A percentile compares a stretch with the other conserved stretches of the same genome.
These are phyloP conservation scores for Agrocybe praecox DNA, from an alignment of 768 basidiomycete genomes.

Conservation along the genomic window DNA sequence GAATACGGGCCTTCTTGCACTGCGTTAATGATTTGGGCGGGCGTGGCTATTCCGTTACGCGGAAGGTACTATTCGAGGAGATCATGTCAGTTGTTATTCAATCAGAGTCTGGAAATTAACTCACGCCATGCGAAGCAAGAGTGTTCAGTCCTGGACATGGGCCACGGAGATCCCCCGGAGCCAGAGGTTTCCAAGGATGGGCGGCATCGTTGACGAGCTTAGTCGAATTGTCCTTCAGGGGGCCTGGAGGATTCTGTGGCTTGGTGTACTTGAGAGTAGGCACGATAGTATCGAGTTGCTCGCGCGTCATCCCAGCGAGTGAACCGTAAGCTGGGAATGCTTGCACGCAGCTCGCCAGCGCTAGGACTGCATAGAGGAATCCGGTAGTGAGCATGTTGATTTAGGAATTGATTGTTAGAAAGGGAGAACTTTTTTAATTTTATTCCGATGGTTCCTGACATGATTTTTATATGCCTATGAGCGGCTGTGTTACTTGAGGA, in stretches of 20 bases:
- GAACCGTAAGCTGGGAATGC: constrained; percentile 14
- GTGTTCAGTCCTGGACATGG: constrained; percentile 27
- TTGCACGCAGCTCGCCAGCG: not conserved
- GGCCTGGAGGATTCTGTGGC: constrained; percentile 17
- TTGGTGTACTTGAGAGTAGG: constrained; percentile 10
- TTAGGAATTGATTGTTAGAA: not conserved
- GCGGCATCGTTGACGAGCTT: constrained; percentile 25
- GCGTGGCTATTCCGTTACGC: constrained; percentile 16
- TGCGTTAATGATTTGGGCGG: constrained; percentile 17
- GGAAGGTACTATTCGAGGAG: constrained; percentile 16
- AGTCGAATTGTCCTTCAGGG: constrained; percentile 19
- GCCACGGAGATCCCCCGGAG: constrained; percentile 21
- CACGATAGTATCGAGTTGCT: constrained; percentile 13
- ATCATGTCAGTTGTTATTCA: not conserved
- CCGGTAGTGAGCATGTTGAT: constrained; percentile 5
- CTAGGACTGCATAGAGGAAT: constrained; percentile 1
- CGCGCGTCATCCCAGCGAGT: constrained; percentile 14
- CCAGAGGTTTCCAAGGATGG: constrained; percentile 23
- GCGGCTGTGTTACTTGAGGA: not conserved
- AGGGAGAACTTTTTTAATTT: not conserved
- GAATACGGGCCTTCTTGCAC: constrained; percentile 16
- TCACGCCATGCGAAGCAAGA: constrained; percentile 25
- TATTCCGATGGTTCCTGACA: not conserved
- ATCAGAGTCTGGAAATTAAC: not conserved
- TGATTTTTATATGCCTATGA: constrained; percentile 10